Base-by-base conservation (phyloP, 495 filamentous ascomycete species). In the Penicillium roqueforti region DNA sequence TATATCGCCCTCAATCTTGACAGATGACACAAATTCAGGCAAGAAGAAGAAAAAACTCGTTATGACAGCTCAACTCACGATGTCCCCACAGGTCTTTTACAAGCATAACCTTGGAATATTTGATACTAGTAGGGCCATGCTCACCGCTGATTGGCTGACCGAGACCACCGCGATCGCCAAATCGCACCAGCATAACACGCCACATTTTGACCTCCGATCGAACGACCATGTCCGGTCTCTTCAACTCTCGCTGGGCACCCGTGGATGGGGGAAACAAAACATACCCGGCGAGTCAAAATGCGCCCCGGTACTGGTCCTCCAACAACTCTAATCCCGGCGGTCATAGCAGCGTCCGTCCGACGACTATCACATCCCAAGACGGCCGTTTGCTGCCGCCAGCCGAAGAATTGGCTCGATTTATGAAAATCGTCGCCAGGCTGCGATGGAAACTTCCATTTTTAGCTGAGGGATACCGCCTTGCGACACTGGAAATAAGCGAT, bases 401-500 rank as follows among this genome's bases (percentile, higher is more conserved):
- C 14, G 63, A 72, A 28, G 80, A 83, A 54, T 67, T 83, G 4
- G 51, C 67, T 2, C 80, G 82, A 8, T 83, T 78, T 66, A 68
- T 72, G 51, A 83, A 81, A 48, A 82, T 85, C 52, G 69, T 80
- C 18, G 68, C 75, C 3, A 76, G 83, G 0, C 65, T 86, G 14
- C 72, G 76, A 62, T 86, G 82, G 83, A 86, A 85, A 57, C 68
- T 82, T 1, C 76, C 76, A 4, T 81, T 79, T 60, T 73, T 86
- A 38, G 77, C 73, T 6, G 62, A 71, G 32, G 81, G 71, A 26
- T 86, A 84, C 65, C 61, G 61, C 16, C 59, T 71, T 1, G 80
- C 80, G 2, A 74, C 74, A 3, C 55, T 68, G 18, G 46, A 38
- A 19, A 66, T 59, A 23, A 23, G 43, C 3, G 41, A 31, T 3